Evolutionary conservation across 1,284 basidiomycete genomes (phyloP), one percentile per base, ranked within the genome.

Genomic region (Rhodotorula sp.): DNA sequence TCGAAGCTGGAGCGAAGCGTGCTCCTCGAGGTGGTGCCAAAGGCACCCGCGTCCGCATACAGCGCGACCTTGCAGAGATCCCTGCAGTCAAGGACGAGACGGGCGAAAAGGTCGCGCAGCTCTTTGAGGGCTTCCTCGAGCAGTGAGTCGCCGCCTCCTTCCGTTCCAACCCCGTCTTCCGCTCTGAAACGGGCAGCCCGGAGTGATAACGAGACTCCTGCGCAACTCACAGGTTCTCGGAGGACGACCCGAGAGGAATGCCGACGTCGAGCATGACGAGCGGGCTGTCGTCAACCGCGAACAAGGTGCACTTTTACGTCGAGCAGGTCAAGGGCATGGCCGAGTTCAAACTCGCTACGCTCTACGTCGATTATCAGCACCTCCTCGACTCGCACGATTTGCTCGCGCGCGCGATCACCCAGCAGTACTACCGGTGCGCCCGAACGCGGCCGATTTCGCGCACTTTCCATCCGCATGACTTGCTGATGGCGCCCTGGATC

Each of bases 311-410:
- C 87, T 52, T 84, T 83, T 81, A 82, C 62, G 73, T 80, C 61
- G 77, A 79, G 21, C 77, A 65, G 59, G 72, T 99, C 78, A 89
- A 90, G 79, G 90, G 88, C 49, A 92, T 99, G 90, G 89, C 90
- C 72, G 91, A 95, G 80, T 93, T 91, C 80, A 89, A 94, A 79
- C 85, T 95, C 64, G 93, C 93, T 3, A 99, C 95, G 0, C 89
- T 99, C 77, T 99, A 97, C 79, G 90, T 99, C 81, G 95, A 98
- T 84, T 98, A 90, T 75, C 87, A 88, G 19, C 95, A 99, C 80
- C 85, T 99, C 31, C 86, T 97, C 31, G 88, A 90, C 79, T 87
- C 89, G 68, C 94, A 98, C 80, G 93, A 95, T 76, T 89, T 95
- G 2, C 88, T 99, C 16, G 94, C 95, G 0, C 87, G 90, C 69